These are phyloP conservation scores for Suillus tomentosus DNA, from an alignment of 768 basidiomycete genomes.

Conservation along the genomic window DNA sequence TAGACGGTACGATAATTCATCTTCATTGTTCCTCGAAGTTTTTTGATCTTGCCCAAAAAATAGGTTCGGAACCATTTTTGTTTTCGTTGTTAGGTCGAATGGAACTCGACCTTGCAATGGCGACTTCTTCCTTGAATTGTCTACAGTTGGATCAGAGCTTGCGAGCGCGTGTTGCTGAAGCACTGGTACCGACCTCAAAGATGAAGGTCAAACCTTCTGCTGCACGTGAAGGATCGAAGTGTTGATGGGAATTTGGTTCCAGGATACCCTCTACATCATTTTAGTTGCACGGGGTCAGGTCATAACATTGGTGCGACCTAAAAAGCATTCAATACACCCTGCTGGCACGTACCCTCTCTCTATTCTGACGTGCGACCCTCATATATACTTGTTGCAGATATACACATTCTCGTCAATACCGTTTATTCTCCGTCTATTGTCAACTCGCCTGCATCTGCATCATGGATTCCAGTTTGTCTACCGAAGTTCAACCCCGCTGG, in stretches of 20 bases:
- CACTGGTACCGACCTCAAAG: conserved; percentile 77
- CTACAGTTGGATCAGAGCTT: conserved; percentile 70
- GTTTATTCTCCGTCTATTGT: conserved; percentile 79
- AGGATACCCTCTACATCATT: conserved; percentile 93
- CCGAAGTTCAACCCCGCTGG: conserved; percentile 90
- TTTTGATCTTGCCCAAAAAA: not conserved
- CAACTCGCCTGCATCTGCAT: conserved; percentile 77
- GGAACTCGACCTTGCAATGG: conserved; percentile 81
- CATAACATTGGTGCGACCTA: conserved; percentile 85
- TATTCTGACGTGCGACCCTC: conserved; percentile 6
- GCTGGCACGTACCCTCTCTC: conserved; percentile 53
- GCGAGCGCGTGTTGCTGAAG: conserved; percentile 76
- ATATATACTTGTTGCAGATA: conserved; percentile 44
- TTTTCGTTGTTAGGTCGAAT: conserved; percentile 67
- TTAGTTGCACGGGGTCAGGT: conserved; percentile 78
- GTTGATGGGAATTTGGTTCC: conserved; percentile 8
- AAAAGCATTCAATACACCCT: conserved; percentile 94
- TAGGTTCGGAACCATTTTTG: conserved; percentile 84
- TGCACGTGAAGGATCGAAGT: not conserved
- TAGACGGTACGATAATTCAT: conserved; percentile 50
- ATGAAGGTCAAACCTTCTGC: conserved; percentile 56
- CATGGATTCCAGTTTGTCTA: conserved; percentile 94
- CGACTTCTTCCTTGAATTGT: conserved; percentile 78
- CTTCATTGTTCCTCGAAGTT: not conserved
- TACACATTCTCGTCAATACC: conserved; percentile 92